Conservation (phyloP, 2,329 filamentous ascomycete genomes). For the Fusarium austroafricanum region DNA sequence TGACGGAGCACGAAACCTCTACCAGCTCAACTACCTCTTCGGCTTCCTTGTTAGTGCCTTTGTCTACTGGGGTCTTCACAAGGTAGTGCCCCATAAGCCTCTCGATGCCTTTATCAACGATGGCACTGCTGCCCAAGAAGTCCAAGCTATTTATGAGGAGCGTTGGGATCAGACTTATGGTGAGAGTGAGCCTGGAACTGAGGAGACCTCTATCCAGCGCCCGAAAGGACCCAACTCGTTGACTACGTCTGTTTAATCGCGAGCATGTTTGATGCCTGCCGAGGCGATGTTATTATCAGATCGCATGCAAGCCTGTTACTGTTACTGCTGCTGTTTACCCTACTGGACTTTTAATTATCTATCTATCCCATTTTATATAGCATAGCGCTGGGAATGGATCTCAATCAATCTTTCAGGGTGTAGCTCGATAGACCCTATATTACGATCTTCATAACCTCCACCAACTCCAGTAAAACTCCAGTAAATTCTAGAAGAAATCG, state of each 20-base stretch:
- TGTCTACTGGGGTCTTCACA: slow-evolving; percentile 50
- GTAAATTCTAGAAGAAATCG: not conserved
- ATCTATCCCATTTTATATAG: not conserved
- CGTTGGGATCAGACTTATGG: slow-evolving; percentile 50
- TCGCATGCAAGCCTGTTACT: not conserved
- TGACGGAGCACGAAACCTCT: slow-evolving; percentile 53
- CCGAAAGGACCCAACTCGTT: slow-evolving; percentile 20
- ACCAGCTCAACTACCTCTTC: slow-evolving; percentile 55
- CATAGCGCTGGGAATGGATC: not conserved
- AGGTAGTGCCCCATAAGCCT: slow-evolving; percentile 42
- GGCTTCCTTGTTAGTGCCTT: slow-evolving; percentile 52
- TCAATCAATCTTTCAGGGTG: not conserved
- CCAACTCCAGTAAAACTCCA: not conserved
- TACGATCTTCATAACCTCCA: slow-evolving; percentile 9
- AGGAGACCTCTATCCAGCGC: slow-evolving; percentile 21
- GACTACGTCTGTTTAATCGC: slow-evolving; percentile 22
- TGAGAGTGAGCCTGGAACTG: slow-evolving; percentile 16
- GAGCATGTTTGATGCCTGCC: not conserved
- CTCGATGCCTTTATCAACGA: slow-evolving; percentile 48
- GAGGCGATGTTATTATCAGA: not conserved
- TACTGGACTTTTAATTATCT: not conserved
- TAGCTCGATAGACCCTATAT: slow-evolving; percentile 7
- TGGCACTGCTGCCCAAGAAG: slow-evolving; percentile 39
- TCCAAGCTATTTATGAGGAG: slow-evolving; percentile 46
- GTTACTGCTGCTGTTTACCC: not conserved